Evolutionary conservation across 768 basidiomycete genomes (phyloP).

Genomic region (Amanita inopinata): DNA sequence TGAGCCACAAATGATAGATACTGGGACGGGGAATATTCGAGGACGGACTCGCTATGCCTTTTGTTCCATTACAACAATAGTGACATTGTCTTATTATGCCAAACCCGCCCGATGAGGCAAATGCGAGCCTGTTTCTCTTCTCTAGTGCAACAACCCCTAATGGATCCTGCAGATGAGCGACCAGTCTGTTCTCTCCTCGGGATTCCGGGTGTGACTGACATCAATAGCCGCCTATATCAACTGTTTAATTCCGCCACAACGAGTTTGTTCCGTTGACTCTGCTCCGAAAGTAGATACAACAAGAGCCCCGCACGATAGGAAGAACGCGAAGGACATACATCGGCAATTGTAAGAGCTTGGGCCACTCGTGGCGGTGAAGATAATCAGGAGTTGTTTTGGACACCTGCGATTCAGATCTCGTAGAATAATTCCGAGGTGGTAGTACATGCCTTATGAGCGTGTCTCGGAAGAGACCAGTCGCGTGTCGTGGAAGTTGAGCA

Average conservation of each 20-base stretch:
- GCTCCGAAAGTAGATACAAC: conserved; percentile 59
- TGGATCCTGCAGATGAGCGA: conserved; percentile 18
- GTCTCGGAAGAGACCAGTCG: conserved; percentile 44
- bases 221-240: conserved; percentile 77
- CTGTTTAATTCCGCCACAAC: conserved; percentile 33
- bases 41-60: too few relatives aligned
- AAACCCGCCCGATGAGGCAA: too few relatives aligned
- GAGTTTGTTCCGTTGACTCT: conserved; percentile 48
- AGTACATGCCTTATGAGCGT: conserved; percentile 45
- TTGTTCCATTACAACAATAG: too few relatives aligned
- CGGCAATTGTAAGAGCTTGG: conserved; percentile 71
- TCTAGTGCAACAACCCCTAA: conserved; percentile 20
- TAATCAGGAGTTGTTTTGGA: too few relatives aligned
- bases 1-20: background rate
- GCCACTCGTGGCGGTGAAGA: too few relatives aligned
- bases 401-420: too few relatives aligned
- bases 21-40: too few relatives aligned
- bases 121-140: conserved; percentile 28
- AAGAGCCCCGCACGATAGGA: conserved; percentile 56
- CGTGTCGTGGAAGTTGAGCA: conserved; percentile 82
- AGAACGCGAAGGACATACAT: conserved; percentile 68
- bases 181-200: conserved; percentile 47
- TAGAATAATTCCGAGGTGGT: conserved; percentile 37
- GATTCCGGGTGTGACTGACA: conserved; percentile 59
- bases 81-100: too few relatives aligned